phyloP scores from a whole-genome alignment of 2,329 filamentous ascomycete genomes.

The Davidsoniella eucalypti region DNA sequence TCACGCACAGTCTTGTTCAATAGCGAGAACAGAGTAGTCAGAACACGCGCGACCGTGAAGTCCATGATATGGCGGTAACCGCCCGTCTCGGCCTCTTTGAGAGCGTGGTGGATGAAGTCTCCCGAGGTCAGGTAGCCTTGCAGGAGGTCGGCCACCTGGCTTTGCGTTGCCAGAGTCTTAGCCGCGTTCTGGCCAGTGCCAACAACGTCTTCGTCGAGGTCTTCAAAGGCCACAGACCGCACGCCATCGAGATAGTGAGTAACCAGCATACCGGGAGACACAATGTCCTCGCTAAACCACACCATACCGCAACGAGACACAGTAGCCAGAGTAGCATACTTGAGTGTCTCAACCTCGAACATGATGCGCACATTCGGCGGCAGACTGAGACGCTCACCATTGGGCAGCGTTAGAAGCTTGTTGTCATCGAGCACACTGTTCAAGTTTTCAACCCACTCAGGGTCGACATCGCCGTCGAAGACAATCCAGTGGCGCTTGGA shows the following conservation, averaged over 20 bases:
- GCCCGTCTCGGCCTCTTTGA: constrained; percentile 51
- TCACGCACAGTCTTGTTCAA: constrained; percentile 87
- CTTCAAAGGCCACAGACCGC: constrained; percentile 72
- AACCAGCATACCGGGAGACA: constrained; percentile 84
- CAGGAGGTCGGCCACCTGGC: constrained; percentile 63
- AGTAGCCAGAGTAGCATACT: constrained; percentile 95
- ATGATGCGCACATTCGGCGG: constrained; percentile 94
- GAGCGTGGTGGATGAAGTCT: constrained; percentile 61
- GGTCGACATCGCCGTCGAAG: constrained; percentile 97
- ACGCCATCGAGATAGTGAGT: constrained; percentile 77
- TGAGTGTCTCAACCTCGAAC: constrained; percentile 97
- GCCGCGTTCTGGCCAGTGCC: constrained; percentile 58
- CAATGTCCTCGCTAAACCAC: constrained; percentile 98
- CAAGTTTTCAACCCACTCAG: constrained; percentile 98
- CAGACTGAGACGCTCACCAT: constrained; percentile 91
- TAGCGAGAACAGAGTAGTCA: constrained; percentile 87
- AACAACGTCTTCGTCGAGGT: constrained; percentile 82
- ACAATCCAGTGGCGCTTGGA: constrained; percentile 98
- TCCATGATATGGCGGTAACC: constrained; percentile 95
- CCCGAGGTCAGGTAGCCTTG: constrained; percentile 60
- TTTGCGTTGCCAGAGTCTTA: constrained; percentile 64
- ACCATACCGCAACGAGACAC: constrained; percentile 99
- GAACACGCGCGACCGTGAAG: constrained; percentile 75
- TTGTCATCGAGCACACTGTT: constrained; percentile 99
- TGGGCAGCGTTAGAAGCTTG: constrained; percentile 89